Percentiles rank a stretch among this genome's conserved stretches.
phyloP scores from a whole-genome alignment of 805 yeast species.

The Candida glaebosa region DNA sequence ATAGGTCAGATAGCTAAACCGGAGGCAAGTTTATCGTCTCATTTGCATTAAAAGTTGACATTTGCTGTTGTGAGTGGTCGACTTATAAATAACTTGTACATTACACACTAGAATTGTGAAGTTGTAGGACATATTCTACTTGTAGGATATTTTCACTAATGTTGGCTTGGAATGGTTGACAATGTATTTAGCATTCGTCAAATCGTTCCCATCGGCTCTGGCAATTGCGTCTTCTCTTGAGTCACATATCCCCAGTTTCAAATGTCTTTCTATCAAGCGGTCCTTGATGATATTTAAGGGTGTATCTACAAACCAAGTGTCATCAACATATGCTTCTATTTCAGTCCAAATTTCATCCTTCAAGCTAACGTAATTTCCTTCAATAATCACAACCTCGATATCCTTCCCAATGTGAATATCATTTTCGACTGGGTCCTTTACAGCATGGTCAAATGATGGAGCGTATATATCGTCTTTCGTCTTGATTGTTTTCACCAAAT shows the following conservation, averaged over 20 bases:
- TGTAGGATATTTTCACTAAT: constrained; percentile 12
- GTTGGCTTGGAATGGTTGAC: constrained; percentile 17
- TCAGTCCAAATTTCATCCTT: constrained; percentile 57
- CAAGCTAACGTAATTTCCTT: constrained; percentile 71
- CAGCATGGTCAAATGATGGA: constrained; percentile 75
- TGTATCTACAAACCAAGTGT: constrained; percentile 52
- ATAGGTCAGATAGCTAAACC: constrained; percentile 5
- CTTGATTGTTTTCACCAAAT: constrained; percentile 17
- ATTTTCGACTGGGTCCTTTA: constrained; percentile 66
- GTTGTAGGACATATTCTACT: constrained; percentile 3
- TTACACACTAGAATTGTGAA: background rate
- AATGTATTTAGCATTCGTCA: constrained; percentile 55
- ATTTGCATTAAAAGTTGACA: background rate
- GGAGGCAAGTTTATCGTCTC: background rate
- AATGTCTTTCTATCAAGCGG: constrained; percentile 67
- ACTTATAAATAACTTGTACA: background rate
- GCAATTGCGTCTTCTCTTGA: constrained; percentile 47
- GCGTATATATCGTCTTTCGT: constrained; percentile 34
- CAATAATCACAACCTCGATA: constrained; percentile 59
- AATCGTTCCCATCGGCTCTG: constrained; percentile 55
- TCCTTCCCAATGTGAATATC: constrained; percentile 45
- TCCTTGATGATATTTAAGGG: constrained; percentile 43
- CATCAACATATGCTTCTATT: constrained; percentile 37
- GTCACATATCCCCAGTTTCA: constrained; percentile 50
- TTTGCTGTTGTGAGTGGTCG: background rate